Evolutionary conservation across 371 early-diverging fungal species (phyloP), one percentile per base, ranked within the genome.

Genomic region (Lichtheimia corymbifera): DNA sequence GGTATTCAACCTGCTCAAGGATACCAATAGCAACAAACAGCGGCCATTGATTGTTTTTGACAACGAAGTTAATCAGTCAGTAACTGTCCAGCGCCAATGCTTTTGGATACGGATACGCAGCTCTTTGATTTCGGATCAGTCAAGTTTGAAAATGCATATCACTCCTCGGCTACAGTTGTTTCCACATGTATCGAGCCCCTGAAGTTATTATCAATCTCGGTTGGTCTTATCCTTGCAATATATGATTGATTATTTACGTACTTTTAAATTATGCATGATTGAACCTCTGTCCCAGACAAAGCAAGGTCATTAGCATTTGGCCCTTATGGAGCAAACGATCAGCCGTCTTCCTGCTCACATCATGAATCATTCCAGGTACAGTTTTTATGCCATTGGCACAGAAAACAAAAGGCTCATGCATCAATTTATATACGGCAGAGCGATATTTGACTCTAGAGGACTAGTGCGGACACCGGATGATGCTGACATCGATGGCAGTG

Each of bases 241-340:
- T 97, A 66, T 98, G 98, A 97, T 96, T 96, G 5, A 76, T 96
- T 60, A 97, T 97, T 2, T 97, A 97, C 74, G 96, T 98, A 52
- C 79, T 98, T 4, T 95, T 15, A 97, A 98, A 76, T 85, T 98
- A 49, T 83, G 90, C 45, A 97, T 94, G 0, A 97, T 97, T 11
- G 94, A 94, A 62, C 96, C 98, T 0, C 73, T 98, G 55, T 98
- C 97, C 72, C 94, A 93, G 65, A 93, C 94, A 1, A 94, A 93
- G 56, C 93, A 95, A 65, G 90, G 93, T 74, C 69, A 88, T 18
- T 87, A 89, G 54, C 89, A 89, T 63, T 63, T 91, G 41, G 88
- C 88, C 7, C 85, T 91, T 84, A 89, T 91, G 91, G 81, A 86
- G 28, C 79, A 68, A 7, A 83, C 87, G n/a, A 62, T 89, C 1